A percentile compares a stretch with the other conserved stretches of the same genome.
Evolutionary conservation across 495 filamentous ascomycete species (phyloP).

Genomic region (Neurospora sp.): DNA sequence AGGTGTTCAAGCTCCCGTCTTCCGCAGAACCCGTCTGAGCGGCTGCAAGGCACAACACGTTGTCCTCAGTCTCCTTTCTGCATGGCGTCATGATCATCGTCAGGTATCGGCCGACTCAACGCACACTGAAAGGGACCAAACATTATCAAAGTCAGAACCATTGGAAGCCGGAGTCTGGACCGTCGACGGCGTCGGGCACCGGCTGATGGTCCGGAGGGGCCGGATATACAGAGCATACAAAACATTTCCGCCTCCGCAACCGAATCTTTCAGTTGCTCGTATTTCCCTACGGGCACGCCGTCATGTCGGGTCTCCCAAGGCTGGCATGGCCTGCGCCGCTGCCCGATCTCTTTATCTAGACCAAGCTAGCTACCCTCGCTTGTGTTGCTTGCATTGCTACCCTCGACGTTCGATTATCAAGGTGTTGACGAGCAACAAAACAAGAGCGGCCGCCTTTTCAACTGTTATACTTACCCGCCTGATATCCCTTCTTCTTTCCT

Average conservation of each 20-base stretch:
- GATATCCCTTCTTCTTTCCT: neutral
- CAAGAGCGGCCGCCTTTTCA: neutral
- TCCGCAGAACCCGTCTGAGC: neutral
- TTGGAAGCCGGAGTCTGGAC: neutral
- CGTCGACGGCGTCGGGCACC: neutral
- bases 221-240: neutral
- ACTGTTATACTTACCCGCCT: neutral
- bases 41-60: slow-evolving; percentile 7
- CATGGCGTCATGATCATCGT: slow-evolving; percentile 5
- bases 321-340: neutral
- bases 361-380: neutral
- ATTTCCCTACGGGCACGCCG: neutral
- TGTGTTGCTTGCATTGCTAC: neutral
- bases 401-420: neutral
- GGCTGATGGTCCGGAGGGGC: neutral
- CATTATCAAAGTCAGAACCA: neutral
- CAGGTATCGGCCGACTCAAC: neutral
- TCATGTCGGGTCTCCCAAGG: neutral
- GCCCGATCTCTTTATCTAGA: neutral
- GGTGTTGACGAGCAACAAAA: neutral
- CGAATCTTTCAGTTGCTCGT: neutral
- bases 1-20: neutral
- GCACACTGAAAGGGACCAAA: neutral
- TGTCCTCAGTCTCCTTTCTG: neutral
- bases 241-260: neutral